phyloP scores from a whole-genome alignment of 257 asterid species.

The Misopates orontium region DNA sequence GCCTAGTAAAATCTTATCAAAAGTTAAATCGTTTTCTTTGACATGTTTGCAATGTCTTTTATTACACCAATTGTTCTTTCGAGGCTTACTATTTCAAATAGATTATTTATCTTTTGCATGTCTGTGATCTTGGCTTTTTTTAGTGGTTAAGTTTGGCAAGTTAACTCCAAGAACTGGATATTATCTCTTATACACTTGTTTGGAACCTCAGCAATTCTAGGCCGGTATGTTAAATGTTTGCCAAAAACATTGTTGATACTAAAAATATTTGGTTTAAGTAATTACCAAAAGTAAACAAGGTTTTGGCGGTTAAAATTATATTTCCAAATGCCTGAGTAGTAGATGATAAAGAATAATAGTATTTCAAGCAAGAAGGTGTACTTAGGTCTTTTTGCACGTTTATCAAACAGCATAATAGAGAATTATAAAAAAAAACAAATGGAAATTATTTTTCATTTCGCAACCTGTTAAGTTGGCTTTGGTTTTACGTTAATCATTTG shows the following conservation, averaged over 20 bases:
- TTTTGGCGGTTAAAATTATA: constrained; percentile 19
- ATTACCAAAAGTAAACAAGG: neutral
- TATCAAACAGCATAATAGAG: neutral
- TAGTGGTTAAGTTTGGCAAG: neutral
- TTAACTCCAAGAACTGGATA: constrained; percentile 13
- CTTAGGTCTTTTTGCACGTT: neutral
- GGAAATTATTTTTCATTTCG: neutral
- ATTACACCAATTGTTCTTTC: constrained; percentile 4
- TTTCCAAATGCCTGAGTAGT: neutral
- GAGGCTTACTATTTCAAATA: constrained; percentile 6
- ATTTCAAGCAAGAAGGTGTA: neutral
- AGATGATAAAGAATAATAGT: neutral
- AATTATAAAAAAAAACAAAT: neutral
- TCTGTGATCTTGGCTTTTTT: neutral
- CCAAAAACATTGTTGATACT: constrained; percentile 16
- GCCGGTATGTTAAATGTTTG: constrained; percentile 11
- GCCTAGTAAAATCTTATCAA: constrained; percentile 12
- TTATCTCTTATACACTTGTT: constrained; percentile 4
- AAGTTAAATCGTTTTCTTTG: constrained; percentile 16
- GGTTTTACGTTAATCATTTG: constrained; percentile 8
- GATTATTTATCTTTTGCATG: constrained; percentile 23
- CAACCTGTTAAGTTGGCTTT: constrained; percentile 21
- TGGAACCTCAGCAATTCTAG: constrained; percentile 21
- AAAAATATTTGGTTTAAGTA: neutral
- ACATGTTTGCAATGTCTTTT: constrained; percentile 16